Evolutionary conservation across 2,329 filamentous ascomycete species (phyloP).

Genomic region (Hymenoscyphus albidus): DNA sequence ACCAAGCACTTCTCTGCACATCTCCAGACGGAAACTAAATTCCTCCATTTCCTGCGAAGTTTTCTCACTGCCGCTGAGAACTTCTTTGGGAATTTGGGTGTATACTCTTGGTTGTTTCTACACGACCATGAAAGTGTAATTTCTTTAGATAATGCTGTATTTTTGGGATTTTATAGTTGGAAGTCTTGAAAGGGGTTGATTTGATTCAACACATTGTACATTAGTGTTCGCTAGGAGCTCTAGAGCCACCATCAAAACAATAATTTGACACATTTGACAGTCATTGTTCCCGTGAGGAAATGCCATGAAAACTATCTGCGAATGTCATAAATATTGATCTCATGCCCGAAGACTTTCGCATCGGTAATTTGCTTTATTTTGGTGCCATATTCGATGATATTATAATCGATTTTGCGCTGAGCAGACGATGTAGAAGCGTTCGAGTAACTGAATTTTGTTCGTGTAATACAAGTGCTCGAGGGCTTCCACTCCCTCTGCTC

Average conservation of each 20-base stretch:
- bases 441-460: no score
- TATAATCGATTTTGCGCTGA: no score
- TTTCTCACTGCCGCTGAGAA: neutral
- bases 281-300: no score
- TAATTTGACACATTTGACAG: neutral
- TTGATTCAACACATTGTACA: neutral
- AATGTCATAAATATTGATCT: no score
- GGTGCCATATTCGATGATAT: no score
- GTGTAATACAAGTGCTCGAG: no score
- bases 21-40: conserved; percentile 5
- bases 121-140: neutral
- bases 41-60: neutral
- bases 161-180: neutral
- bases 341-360: no score
- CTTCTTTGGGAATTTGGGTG: neutral
- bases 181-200: neutral
- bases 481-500: no score
- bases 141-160: neutral
- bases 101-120: neutral
- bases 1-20: conserved; percentile 35
- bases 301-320: no score
- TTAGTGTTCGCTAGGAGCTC: neutral
- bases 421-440: no score
- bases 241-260: neutral
- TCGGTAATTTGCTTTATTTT: no score